Percentiles rank a stretch among this genome's conserved stretches.
These are phyloP conservation scores for Lactarius sanguifluus DNA, from an alignment of 768 basidiomycete genomes.

Conservation along the genomic window DNA sequence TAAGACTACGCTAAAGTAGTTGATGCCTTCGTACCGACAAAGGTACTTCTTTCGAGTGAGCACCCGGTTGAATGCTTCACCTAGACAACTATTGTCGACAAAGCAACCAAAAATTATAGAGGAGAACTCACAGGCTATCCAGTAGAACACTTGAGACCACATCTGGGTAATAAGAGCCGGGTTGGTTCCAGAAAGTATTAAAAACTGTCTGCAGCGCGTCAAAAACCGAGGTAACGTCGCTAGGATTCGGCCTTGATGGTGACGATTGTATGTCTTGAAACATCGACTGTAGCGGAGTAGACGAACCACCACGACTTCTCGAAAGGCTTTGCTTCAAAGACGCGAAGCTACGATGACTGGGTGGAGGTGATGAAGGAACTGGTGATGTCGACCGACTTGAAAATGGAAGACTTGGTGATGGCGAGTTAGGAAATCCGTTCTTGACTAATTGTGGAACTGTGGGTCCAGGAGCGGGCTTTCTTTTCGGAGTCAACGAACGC, in stretches of 20 bases:
- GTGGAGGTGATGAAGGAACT: constrained; percentile 38
- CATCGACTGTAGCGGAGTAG: constrained; percentile 49
- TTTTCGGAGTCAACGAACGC: constrained; percentile 67
- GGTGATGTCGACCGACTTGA: constrained; percentile 46
- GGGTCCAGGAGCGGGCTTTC: constrained; percentile 44
- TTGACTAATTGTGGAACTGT: constrained; percentile 39
- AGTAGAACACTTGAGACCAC: constrained; percentile 98
- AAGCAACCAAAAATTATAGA: constrained; percentile 30
- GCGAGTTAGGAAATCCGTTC: constrained; percentile 45
- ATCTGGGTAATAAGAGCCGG: constrained; percentile 85
- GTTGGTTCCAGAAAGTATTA: constrained; percentile 86
- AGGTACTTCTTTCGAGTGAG: constrained; percentile 92
- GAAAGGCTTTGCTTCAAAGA: constrained; percentile 68
- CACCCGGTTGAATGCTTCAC: constrained; percentile 83
- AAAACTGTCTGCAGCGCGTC: constrained; percentile 80
- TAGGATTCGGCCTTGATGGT: constrained; percentile 41
- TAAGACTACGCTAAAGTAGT: not conserved
- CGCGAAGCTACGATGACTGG: constrained; percentile 46
- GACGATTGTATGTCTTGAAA: constrained; percentile 48
- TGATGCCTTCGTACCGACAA: constrained; percentile 59
- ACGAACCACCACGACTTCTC: constrained; percentile 48
- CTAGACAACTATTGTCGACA: constrained; percentile 39
- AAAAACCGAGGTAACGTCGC: constrained; percentile 73
- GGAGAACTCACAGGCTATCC: constrained; percentile 83
- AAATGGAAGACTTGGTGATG: constrained; percentile 50